Evolutionary conservation across 805 yeast species (phyloP).

Genomic region (Candida coquimbonensis): DNA sequence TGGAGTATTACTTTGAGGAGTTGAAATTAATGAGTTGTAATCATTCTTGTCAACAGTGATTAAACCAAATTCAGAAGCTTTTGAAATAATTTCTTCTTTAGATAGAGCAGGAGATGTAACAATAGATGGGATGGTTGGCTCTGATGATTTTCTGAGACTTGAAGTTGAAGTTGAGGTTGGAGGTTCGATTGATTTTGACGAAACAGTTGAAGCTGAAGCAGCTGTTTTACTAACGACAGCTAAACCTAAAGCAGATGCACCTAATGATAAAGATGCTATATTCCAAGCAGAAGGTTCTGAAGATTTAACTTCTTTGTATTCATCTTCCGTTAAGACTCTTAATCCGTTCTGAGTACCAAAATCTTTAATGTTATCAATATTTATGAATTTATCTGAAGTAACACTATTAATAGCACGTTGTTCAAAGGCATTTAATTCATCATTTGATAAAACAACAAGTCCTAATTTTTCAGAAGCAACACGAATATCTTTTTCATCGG

Average conservation of each 20-base stretch:
- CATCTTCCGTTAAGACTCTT: conserved; percentile 2
- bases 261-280: conserved; percentile 2
- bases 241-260: conserved; percentile 8
- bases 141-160: no score
- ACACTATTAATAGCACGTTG: conserved; percentile 9
- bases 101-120: background rate
- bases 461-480: conserved; percentile 9
- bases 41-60: background rate
- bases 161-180: no score
- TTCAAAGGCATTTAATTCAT: conserved; percentile 10
- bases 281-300: background rate
- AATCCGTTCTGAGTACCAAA: conserved; percentile 2
- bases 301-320: conserved; percentile 2
- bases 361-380: conserved; percentile 1
- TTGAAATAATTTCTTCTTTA: conserved; percentile 9
- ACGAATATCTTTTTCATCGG: conserved; percentile 13
- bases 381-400: background rate
- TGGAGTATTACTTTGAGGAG: no score
- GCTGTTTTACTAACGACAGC: background rate
- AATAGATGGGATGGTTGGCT: no score
- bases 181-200: no score
- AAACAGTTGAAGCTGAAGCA: background rate
- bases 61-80: conserved; percentile 11
- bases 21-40: background rate
- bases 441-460: conserved; percentile 19